phyloP scores from a whole-genome alignment of 345 rosid genomes.

The Murraya koenigii region DNA sequence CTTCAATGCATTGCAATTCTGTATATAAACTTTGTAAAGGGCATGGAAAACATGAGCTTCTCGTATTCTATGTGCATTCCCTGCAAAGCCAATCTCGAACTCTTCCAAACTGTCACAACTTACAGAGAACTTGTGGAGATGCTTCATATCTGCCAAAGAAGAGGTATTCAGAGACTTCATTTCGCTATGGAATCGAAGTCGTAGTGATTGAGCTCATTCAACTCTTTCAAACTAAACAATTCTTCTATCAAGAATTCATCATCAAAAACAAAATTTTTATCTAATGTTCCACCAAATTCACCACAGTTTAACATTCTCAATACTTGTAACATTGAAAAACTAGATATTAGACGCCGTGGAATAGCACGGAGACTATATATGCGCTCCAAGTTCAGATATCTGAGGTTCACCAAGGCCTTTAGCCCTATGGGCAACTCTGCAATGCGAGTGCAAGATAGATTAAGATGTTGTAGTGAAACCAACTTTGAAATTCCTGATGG shows the following conservation, averaged over 20 bases:
- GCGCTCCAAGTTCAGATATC: constrained; percentile 15
- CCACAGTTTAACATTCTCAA: neutral
- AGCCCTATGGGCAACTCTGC: neutral
- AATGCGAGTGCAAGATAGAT: neutral
- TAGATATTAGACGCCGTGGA: constrained; percentile 9
- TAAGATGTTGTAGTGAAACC: neutral
- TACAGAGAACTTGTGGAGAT: neutral
- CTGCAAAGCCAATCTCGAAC: neutral
- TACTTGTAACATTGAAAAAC: neutral
- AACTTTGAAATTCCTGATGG: constrained; percentile 12
- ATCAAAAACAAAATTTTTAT: neutral
- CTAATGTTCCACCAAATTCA: neutral
- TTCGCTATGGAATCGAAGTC: neutral
- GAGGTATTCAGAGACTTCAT: neutral
- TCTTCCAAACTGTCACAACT: neutral
- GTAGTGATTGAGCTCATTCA: neutral
- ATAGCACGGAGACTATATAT: neutral
- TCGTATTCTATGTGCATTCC: neutral
- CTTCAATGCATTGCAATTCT: neutral
- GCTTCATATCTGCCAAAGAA: neutral
- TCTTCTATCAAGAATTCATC: neutral
- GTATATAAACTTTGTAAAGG: neutral
- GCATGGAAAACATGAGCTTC: neutral
- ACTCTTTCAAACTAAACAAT: neutral
- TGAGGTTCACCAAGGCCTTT: neutral